Base-by-base conservation (phyloP, 1,284 basidiomycete species). In the Chalciporus sp. region DNA sequence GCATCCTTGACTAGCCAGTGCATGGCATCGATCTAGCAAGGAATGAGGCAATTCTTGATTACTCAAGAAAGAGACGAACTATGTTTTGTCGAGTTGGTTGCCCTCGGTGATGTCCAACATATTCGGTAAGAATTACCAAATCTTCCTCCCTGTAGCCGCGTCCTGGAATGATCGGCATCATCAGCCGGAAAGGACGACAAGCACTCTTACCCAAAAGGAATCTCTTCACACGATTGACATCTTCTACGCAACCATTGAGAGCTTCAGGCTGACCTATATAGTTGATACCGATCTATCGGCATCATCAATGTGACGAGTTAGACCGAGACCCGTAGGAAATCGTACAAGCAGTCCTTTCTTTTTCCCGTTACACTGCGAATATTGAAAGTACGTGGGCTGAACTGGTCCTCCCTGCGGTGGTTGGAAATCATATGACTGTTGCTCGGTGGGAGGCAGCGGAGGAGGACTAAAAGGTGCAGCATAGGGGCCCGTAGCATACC, bases 41-140 rank as follows among this genome's bases (percentile, higher is more conserved):
- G 23, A 19, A 10, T 58, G 16, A 59, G 35, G 43, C 55, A 26
- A 10, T 11, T 20, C 7, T 3, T 42, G 35, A 14, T 19, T 50
- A 20, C 11, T 35, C 42, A 35, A n/a, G 26, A 2, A 45, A 53
- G 35, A 17, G 27, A 70, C 82, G 45, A 50, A 92, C 85, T 45
- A 97, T 95, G 66, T 97, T 97, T n/a, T 79, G 78, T 58, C 75
- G 78, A 0, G 92, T 95, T 0, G 94, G 94, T 28, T 75, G 73
- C 66, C 84, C 81, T 43, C 83, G 78, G 9, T 80, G 80, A 63
- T 90, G 81, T 10, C 63, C 66, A 3, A 84, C 68, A 63, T 94
- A 85, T 64, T 97, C 95, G 2, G 90, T 92, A 41, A 97, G 79
- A 59, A 88, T 78, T n/a, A 96, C 92, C 53, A 96, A 93, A 67